A percentile compares a stretch with the other conserved stretches of the same genome.
These are phyloP conservation scores for Eimeria necatrix DNA, from an alignment of 169 alveolate species.

Conservation along the genomic window DNA sequence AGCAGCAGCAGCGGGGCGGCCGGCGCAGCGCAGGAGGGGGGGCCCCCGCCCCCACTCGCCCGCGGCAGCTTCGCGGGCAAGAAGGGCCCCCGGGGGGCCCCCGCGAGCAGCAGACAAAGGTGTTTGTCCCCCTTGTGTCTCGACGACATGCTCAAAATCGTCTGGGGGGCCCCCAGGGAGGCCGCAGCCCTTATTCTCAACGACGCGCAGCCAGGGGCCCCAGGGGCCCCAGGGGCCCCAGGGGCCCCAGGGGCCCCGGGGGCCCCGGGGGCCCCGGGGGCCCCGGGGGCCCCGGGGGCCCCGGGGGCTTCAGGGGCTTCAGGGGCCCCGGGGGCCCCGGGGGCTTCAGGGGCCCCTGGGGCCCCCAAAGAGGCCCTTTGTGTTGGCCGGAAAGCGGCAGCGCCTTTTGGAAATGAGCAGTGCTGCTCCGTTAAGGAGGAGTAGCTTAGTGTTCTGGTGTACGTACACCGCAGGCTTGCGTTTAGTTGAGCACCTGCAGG, in stretches of 20 bases:
- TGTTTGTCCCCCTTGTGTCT: conserved; percentile 34
- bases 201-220: background rate
- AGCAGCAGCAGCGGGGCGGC: background rate
- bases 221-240: background rate
- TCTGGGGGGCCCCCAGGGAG: background rate
- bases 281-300: background rate
- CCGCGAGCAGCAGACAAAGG: background rate
- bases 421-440: background rate
- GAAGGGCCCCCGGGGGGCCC: conserved; percentile 45
- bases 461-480: background rate
- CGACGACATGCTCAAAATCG: conserved; percentile 52
- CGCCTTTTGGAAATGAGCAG: background rate
- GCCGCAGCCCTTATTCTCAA: conserved; percentile 15
- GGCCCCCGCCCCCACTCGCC: background rate
- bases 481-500: background rate
- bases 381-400: background rate
- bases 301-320: background rate
- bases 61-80: background rate
- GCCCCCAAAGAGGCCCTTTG: background rate
- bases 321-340: background rate
- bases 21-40: background rate
- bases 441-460: background rate
- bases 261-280: too few species aligned
- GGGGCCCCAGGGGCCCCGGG: background rate
- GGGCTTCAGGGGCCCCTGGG: background rate